Evolutionary conservation across 257 asterid genomes (phyloP).

Genomic region (Haberlea rhodopensis): DNA sequence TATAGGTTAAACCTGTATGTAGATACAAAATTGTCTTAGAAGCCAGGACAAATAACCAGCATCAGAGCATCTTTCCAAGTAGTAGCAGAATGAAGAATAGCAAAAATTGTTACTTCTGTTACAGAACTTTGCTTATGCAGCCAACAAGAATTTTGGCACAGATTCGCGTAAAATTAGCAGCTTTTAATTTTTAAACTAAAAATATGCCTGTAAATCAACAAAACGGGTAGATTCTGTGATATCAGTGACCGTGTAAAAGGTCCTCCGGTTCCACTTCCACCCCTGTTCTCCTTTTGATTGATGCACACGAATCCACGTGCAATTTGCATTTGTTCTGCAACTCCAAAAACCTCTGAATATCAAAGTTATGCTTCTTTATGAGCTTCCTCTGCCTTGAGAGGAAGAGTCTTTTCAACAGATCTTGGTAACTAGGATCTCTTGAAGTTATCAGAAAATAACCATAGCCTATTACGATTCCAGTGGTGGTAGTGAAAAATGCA

Average conservation of each 20-base stretch:
- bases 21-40: conserved; percentile 28
- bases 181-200: conserved; percentile 15
- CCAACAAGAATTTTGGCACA: conserved; percentile 19
- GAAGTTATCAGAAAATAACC: conserved; percentile 83
- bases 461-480: conserved; percentile 76
- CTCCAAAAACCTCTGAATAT: conserved; percentile 64
- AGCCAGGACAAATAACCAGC: conserved; percentile 21
- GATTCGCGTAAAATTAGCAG: conserved; percentile 22
- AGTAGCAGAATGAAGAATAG: conserved; percentile 9
- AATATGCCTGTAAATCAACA: not conserved
- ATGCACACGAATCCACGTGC: conserved; percentile 42
- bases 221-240: not conserved
- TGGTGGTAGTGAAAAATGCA: conserved; percentile 72
- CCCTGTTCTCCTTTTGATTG: conserved; percentile 49
- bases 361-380: conserved; percentile 61
- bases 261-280: conserved; percentile 56
- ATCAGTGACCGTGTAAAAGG: conserved; percentile 49
- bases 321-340: conserved; percentile 61
- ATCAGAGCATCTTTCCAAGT: conserved; percentile 15
- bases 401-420: conserved; percentile 71
- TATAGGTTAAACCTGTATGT: conserved; percentile 7
- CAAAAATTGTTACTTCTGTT: conserved; percentile 21
- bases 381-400: conserved; percentile 88
- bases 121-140: conserved; percentile 19
- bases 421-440: conserved; percentile 84